Evolutionary conservation across 2,329 filamentous ascomycete species (phyloP).

Genomic region (Tolypocladium inflatum): DNA sequence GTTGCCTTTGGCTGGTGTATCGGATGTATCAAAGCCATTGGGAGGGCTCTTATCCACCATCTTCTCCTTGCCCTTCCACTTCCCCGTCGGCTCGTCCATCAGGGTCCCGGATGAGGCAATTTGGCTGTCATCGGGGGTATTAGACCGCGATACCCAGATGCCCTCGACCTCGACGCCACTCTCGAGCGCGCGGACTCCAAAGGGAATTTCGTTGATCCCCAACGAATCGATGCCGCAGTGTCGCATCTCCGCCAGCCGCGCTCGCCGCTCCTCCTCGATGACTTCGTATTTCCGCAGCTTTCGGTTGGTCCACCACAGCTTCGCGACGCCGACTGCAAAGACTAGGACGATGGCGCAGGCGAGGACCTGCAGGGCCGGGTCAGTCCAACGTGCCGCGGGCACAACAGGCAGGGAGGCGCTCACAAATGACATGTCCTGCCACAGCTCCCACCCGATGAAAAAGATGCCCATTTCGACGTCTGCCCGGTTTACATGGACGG

Average conservation of each 20-base stretch:
- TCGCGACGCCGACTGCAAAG: conserved; percentile 56
- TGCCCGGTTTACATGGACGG: background rate
- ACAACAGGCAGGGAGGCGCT: conserved; percentile 21
- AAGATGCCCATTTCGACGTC: conserved; percentile 32
- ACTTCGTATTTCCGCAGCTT: conserved; percentile 46
- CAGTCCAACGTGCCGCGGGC: background rate
- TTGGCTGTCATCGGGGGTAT: conserved; percentile 24
- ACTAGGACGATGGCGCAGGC: conserved; percentile 61
- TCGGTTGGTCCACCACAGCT: conserved; percentile 55
- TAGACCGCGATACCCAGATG: conserved; percentile 60
- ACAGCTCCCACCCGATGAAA: conserved; percentile 65
- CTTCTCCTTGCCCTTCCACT: conserved; percentile 12
- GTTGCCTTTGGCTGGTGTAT: background rate
- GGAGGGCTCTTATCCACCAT: conserved; percentile 3
- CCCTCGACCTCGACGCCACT: conserved; percentile 77
- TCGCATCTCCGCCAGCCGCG: conserved; percentile 41
- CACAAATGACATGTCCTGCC: conserved; percentile 88
- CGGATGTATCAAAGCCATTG: background rate
- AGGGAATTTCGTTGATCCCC: conserved; percentile 57
- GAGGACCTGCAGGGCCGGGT: conserved; percentile 47
- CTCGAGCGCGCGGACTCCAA: conserved; percentile 78
- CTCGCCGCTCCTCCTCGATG: conserved; percentile 57
- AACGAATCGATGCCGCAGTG: conserved; percentile 38
- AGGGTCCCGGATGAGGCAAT: conserved; percentile 14
- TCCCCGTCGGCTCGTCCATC: conserved; percentile 6